Evolutionary conservation across 768 basidiomycete species (phyloP).

Genomic region (Suillus variegatus): DNA sequence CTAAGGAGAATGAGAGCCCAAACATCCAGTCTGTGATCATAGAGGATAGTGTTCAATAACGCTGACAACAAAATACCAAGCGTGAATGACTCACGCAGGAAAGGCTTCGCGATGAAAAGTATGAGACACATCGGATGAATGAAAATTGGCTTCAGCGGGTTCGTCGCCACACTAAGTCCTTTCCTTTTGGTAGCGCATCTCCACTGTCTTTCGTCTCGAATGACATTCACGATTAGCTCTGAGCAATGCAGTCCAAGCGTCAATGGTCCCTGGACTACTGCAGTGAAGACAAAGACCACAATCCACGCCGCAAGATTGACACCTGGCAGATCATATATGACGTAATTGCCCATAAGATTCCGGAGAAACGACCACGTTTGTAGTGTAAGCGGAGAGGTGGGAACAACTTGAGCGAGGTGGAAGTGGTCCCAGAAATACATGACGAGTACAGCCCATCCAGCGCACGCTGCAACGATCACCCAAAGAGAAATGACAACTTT

Average conservation of each 20-base stretch:
- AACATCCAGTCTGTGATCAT: constrained; percentile 31
- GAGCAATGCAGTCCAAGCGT: constrained; percentile 30
- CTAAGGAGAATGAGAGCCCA: constrained; percentile 21
- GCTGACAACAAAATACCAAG: neutral
- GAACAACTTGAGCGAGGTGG: neutral
- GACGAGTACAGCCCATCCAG: constrained; percentile 24
- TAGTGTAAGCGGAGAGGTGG: neutral
- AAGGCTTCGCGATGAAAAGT: constrained; percentile 17
- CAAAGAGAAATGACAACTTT: neutral
- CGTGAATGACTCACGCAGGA: constrained; percentile 24
- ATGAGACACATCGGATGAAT: no score
- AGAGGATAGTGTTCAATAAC: neutral
- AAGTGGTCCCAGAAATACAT: constrained; percentile 6
- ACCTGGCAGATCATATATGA: constrained; percentile 13
- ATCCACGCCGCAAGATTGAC: constrained; percentile 15
- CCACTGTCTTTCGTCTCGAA: neutral
- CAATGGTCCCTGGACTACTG: constrained; percentile 28
- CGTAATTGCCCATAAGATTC: constrained; percentile 11
- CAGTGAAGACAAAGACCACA: constrained; percentile 26
- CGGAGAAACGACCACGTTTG: constrained; percentile 29
- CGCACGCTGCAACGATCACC: neutral
- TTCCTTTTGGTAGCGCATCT: neutral
- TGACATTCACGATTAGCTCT: constrained; percentile 28
- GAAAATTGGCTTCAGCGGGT: neutral
- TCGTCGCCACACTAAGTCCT: neutral